Evolutionary conservation across 306 rosid species (phyloP).

Genomic region (Corylus heterophylla): DNA sequence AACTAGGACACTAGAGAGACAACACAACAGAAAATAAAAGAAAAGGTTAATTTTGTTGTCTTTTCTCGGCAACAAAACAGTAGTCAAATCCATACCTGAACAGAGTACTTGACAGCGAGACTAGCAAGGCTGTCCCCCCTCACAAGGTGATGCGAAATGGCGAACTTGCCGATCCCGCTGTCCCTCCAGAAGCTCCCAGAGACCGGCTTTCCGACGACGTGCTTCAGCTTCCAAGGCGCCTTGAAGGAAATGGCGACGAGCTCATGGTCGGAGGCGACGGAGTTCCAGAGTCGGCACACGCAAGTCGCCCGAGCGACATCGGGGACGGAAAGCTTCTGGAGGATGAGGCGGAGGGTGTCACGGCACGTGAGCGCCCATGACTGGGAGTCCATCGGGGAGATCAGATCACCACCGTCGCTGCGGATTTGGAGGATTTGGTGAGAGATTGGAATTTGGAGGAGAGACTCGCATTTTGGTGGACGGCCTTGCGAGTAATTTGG

Average conservation of each 20-base stretch:
- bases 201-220: conserved; percentile 58
- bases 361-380: conserved; percentile 67
- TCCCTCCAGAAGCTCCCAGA: conserved; percentile 96
- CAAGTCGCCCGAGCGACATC: conserved; percentile 82
- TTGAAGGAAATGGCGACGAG: conserved; percentile 53
- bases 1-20: no score
- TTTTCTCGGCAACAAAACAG: conserved; percentile 13
- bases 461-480: no score
- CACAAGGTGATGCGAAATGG: conserved; percentile 69
- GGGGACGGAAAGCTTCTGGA: conserved; percentile 63
- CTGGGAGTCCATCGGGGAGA: conserved; percentile 74
- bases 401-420: conserved; percentile 31
- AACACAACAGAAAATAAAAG: neutral
- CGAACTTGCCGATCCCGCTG: conserved; percentile 67
- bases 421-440: conserved; percentile 24
- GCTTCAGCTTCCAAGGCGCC: conserved; percentile 71
- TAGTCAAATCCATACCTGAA: conserved; percentile 48
- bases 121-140: conserved; percentile 81
- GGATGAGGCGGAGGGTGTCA: conserved; percentile 79
- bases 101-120: conserved; percentile 89
- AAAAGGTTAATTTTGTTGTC: neutral
- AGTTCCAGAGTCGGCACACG: conserved; percentile 84
- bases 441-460: neutral
- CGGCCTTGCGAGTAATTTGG: no score
- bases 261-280: conserved; percentile 79